Base-by-base conservation (phyloP, 2,329 filamentous ascomycete genomes). In the Rutstroemia sp. region DNA sequence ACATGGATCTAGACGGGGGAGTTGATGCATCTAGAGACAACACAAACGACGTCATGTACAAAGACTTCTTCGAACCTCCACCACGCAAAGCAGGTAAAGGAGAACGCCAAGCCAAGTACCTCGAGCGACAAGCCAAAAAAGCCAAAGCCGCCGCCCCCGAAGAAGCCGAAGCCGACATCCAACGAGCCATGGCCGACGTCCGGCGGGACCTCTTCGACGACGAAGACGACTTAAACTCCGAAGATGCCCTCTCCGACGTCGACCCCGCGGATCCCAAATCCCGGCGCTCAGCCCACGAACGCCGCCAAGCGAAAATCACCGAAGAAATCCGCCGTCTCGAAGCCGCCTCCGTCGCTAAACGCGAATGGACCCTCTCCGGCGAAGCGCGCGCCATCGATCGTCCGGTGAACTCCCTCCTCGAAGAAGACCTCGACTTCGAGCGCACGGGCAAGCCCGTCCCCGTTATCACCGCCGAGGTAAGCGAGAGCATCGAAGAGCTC, bases 401-500 rank as follows among this genome's bases (percentile, higher is more conserved):
- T 38, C 94, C 94, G 0, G 70, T 90, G 54, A 97, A 99, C 75
- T 96, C 92, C 0, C 80, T 99, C 2, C 82, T 99, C 1, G 92
- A 97, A 69, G 84, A 97, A 73, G 91, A 97, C 66, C 80, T 99
- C 25, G 92, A 97, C 63, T 99, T 97, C 68, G 94, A 99, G 73
- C 85, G 95, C 65, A 84, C 89, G 21, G 94, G 94, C 67, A 99
- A 97, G 71, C 92, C 94, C 0, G 87, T 97, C 0, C 90, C 92
- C 1, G 88, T 97, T 59, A 91, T 96, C 69, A 97, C 94, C 0
- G 86, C 89, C 44, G 92, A 96, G 71, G 79, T 95, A 42, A 95
- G 85, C 54, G 92, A 96, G 71, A 85, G 86, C 65, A 95, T 99
- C 57, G 94, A 99, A 72, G 87, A 89, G 37, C 81, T 99, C 58